Evolutionary conservation across 1,284 basidiomycete species (phyloP).

Genomic region (Ceratobasidium sp.): DNA sequence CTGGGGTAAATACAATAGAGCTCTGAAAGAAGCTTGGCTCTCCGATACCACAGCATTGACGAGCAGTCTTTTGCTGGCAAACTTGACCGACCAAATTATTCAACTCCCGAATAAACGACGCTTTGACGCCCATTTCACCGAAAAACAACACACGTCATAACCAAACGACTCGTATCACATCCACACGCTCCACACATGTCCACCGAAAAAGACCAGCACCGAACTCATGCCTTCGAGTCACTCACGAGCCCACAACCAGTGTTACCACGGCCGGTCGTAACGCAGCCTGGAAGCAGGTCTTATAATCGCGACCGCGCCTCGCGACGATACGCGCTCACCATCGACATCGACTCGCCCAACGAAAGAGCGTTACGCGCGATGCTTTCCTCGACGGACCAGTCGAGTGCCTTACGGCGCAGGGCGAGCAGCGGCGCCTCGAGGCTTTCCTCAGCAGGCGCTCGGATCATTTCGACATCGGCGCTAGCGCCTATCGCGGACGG

Average conservation of each 20-base stretch:
- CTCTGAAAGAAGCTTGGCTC: background rate
- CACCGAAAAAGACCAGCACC: slow-evolving; percentile 1
- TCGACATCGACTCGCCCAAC: slow-evolving; percentile 5
- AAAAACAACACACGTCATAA: slow-evolving; percentile 3
- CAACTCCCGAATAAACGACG: background rate
- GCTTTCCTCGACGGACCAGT: background rate
- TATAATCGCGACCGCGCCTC: background rate
- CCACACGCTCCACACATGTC: background rate
- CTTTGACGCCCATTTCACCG: background rate
- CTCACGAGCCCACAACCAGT: background rate
- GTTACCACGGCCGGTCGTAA: background rate
- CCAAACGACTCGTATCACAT: background rate
- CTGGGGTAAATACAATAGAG: background rate
- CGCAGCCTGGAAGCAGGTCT: background rate
- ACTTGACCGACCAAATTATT: background rate
- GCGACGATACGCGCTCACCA: slow-evolving; percentile 1
- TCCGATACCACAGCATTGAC: background rate
- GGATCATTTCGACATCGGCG: background rate
- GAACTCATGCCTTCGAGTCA: slow-evolving; percentile 9
- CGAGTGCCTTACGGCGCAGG: background rate
- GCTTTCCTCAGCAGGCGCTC: background rate
- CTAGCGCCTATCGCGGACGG: background rate
- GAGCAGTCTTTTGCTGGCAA: background rate
- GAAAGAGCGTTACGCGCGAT: background rate
- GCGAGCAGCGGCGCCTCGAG: slow-evolving; percentile 1